Percentiles rank a stretch among this genome's conserved stretches.
Evolutionary conservation across 352 stramenopile species (phyloP).

Genomic region (Globisporangium apiculatum): DNA sequence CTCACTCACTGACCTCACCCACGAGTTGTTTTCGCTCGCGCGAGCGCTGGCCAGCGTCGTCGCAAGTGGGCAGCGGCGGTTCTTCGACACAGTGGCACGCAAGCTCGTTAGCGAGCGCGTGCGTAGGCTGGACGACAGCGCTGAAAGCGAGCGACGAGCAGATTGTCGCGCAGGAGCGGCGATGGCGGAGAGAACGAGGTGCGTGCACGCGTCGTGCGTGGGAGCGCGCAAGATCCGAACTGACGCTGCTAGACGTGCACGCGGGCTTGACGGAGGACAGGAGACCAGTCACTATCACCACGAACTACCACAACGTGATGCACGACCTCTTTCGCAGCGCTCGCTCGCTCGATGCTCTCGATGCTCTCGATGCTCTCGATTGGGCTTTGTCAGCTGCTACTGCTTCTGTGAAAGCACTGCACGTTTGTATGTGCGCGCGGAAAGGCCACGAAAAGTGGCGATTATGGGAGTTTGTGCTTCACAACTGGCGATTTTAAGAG

Average conservation of each 20-base stretch:
- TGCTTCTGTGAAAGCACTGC: not conserved
- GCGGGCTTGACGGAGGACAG: too few relatives aligned
- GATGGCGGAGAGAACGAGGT: too few relatives aligned
- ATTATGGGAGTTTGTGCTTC: not conserved
- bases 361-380: not conserved
- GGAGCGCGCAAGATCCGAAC: constrained; percentile 1
- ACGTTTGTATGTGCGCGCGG: not conserved
- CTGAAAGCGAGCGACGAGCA: too few relatives aligned
- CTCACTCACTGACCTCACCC: not conserved
- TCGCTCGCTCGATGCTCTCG: not conserved
- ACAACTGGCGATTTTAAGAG: too few relatives aligned
- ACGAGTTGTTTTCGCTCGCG: not conserved
- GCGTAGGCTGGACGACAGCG: not conserved
- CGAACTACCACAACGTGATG: too few relatives aligned
- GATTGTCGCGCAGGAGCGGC: too few relatives aligned
- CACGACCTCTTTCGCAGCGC: too few relatives aligned
- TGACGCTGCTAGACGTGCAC: not conserved
- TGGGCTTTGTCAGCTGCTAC: not conserved
- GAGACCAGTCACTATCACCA: too few relatives aligned
- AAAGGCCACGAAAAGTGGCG: not conserved
- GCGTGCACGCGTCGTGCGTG: too few relatives aligned
- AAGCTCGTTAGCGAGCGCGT: not conserved
- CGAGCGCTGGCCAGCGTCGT: not conserved
- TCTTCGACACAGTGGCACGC: not conserved
- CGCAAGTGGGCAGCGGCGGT: not conserved